Evolutionary conservation across 192 early-diverging fungal species (phyloP).

Genomic region (Entomortierella parvispora): DNA sequence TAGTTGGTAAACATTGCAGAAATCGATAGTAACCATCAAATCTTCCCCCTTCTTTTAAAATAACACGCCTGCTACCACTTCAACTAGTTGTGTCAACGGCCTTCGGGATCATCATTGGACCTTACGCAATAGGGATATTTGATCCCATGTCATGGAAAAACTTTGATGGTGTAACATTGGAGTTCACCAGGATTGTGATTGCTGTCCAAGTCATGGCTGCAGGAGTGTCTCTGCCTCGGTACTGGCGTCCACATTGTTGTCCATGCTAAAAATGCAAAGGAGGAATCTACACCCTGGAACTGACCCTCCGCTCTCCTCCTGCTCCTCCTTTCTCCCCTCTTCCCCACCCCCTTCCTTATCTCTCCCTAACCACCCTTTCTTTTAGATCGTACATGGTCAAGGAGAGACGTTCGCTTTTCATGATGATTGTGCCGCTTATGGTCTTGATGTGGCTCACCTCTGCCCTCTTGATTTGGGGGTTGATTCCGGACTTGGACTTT

Average conservation of each 20-base stretch:
- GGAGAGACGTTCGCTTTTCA: conserved; percentile 68
- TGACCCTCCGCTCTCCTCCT: not conserved
- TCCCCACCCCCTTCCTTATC: not conserved
- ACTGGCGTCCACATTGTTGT: not conserved
- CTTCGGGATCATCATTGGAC: conserved; percentile 83
- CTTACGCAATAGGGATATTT: conserved; percentile 70
- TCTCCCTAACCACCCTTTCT: not conserved
- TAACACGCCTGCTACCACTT: too few relatives aligned
- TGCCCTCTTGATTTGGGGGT: conserved; percentile 66
- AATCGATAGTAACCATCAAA: too few relatives aligned
- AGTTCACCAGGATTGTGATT: conserved; percentile 80
- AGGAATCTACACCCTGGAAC: conserved; percentile 1
- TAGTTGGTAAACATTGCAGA: too few relatives aligned
- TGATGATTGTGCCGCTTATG: conserved; percentile 87
- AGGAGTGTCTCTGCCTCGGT: conserved; percentile 73
- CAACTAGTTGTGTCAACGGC: conserved; percentile 75
- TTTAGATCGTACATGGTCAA: conserved; percentile 71
- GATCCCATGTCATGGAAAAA: conserved; percentile 60
- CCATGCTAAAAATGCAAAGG: not conserved
- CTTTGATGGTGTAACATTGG: conserved; percentile 61
- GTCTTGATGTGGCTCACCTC: conserved; percentile 82
- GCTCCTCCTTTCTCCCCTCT: not conserved
- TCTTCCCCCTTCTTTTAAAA: too few relatives aligned
- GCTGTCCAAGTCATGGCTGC: conserved; percentile 90
- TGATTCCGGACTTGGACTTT: conserved; percentile 60